A percentile compares a stretch with the other conserved stretches of the same genome.
Evolutionary conservation across 2,329 filamentous ascomycete genomes (phyloP).

Genomic region (Corinectria fuckeliana): DNA sequence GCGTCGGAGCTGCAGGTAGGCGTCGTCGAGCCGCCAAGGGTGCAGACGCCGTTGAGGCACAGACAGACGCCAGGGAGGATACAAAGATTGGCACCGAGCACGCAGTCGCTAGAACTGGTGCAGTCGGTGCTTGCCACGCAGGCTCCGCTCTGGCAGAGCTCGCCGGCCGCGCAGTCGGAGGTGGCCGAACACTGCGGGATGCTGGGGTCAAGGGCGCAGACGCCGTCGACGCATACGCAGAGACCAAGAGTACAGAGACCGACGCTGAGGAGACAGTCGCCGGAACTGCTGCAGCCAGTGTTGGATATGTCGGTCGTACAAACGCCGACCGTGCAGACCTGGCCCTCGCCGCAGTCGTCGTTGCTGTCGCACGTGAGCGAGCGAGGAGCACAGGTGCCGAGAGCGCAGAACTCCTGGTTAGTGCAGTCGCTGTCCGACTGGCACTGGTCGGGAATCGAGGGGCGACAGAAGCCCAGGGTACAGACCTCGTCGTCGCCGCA

Average conservation of each 20-base stretch:
- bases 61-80: slow-evolving; percentile 14
- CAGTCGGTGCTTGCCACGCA: slow-evolving; percentile 15
- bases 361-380: background rate
- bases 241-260: slow-evolving; percentile 22
- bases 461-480: slow-evolving; percentile 4
- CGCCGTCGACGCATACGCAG: slow-evolving; percentile 17
- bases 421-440: background rate
- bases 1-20: slow-evolving; percentile 1
- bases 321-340: slow-evolving; percentile 5
- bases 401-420: slow-evolving; percentile 5
- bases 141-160: slow-evolving; percentile 20
- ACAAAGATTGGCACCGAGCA: slow-evolving; percentile 16
- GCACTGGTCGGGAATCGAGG: background rate
- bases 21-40: slow-evolving; percentile 7
- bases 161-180: slow-evolving; percentile 4
- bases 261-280: slow-evolving; percentile 18
- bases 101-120: background rate
- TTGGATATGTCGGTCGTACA: slow-evolving; percentile 6
- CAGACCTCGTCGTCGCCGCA: slow-evolving; percentile 4
- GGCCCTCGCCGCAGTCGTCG: slow-evolving; percentile 5
- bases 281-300: background rate
- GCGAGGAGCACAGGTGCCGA: slow-evolving; percentile 4
- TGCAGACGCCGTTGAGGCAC: slow-evolving; percentile 24
- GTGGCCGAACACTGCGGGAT: slow-evolving; percentile 6
- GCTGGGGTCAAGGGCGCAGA: slow-evolving; percentile 3